Base-by-base conservation (phyloP, 306 rosid genomes). In the Leucaena leucocephala region DNA sequence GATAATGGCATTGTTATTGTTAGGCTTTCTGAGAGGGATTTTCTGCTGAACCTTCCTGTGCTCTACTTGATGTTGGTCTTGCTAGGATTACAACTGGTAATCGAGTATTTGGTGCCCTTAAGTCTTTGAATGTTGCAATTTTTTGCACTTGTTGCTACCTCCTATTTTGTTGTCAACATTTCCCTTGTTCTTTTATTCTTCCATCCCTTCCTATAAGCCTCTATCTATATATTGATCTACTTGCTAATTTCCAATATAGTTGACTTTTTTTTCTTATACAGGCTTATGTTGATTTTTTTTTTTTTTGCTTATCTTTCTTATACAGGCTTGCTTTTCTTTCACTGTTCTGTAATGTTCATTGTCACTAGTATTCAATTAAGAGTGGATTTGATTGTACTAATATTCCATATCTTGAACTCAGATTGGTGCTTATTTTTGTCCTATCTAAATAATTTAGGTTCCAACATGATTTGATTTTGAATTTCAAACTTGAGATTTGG, bases 41-140 rank as follows among this genome's bases (percentile, higher is more conserved):
- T 76, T 94, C 97, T 0, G 94, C 90, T n/a, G 97, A 92, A 61
- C 97, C 98, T 15, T 92, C 90, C 91, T 96, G 98, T 35, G 97
- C 98, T 22, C 97, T 92, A 3, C 97, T 94, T 54, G 98, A 94
- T 81, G 98, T 92, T 79, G 98, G 97, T 68, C 87, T 94, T 76
- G 10, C 90, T 33, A 89, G 55, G 88, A 94, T 96, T 5, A 94
- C 98, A 10, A 94, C 97, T 8, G 97, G 97, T 6, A 92, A 94
- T 9, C 90, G 97, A 48, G 90, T 92, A n/a, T 92, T 94, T 55
- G 98, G 45, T 43, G 45, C 10, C 45, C 45, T 43, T 43, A 43
- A 7, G 45, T 6, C 45, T 43, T 8, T 43, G 7, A 43, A 43
- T 43, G 45, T 43, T 7, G 10, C 45, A 43, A 43, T 43, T 43